Conservation (phyloP, 495 filamentous ascomycete species). For the Neurospora sp. region DNA sequence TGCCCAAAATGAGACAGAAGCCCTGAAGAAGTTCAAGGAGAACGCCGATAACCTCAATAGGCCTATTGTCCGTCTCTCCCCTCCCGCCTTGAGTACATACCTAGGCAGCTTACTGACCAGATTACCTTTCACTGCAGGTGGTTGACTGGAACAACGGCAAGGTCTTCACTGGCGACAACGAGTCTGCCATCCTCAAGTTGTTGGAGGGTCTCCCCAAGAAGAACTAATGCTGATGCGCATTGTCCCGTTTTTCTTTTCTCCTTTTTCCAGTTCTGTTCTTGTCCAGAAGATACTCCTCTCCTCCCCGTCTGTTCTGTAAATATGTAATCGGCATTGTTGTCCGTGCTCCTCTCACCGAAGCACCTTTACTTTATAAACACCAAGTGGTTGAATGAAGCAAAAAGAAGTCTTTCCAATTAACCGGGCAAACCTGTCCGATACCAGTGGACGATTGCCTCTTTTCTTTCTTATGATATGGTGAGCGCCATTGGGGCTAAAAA, state of each 20-base stretch:
- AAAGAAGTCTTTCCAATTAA: not conserved
- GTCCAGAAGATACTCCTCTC: slow-evolving; percentile 3
- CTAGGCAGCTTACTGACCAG: slow-evolving; percentile 2
- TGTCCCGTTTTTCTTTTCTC: not conserved
- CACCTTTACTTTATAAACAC: not conserved
- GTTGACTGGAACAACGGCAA: slow-evolving; percentile 93
- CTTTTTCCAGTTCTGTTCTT: not conserved
- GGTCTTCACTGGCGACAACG: slow-evolving; percentile 61
- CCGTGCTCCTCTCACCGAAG: not conserved
- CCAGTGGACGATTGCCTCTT: not conserved
- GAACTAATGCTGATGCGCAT: slow-evolving; percentile 16
- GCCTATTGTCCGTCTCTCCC: slow-evolving; percentile 51
- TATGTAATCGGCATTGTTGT: not conserved
- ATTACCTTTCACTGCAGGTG: slow-evolving; percentile 34
- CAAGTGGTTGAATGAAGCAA: not conserved
- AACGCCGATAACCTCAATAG: slow-evolving; percentile 50
- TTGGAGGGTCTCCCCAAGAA: slow-evolving; percentile 47
- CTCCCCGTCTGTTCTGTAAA: slow-evolving; percentile 1
- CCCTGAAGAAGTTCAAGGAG: slow-evolving; percentile 59
- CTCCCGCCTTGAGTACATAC: not conserved
- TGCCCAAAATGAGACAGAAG: slow-evolving; percentile 60
- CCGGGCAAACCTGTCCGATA: not conserved
- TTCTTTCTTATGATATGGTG: not conserved
- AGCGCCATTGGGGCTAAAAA: not conserved
- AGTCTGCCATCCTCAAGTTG: slow-evolving; percentile 79